Percentiles rank a stretch among this genome's conserved stretches.
Evolutionary conservation across 108 stramenopile species (phyloP).

Genomic region (Cyclostephanos invisitatus): DNA sequence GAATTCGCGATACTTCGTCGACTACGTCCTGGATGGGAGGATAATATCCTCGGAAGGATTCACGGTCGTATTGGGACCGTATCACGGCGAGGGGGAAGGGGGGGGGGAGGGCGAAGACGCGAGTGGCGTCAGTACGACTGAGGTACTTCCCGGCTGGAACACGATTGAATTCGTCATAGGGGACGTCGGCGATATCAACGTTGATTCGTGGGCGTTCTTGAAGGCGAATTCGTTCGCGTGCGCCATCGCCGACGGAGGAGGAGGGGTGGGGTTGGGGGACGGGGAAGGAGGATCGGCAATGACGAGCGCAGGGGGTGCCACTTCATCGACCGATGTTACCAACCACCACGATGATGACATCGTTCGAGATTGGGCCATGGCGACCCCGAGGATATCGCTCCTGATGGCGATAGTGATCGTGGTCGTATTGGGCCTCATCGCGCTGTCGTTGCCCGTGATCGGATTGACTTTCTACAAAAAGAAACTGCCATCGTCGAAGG

Average conservation of each 20-base stretch:
- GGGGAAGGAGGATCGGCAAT: background rate
- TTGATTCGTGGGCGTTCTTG: constrained; percentile 18
- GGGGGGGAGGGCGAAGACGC: background rate
- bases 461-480: background rate
- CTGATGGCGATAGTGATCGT: background rate
- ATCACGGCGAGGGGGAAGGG: background rate
- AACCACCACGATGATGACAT: no score
- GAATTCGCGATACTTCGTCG: background rate
- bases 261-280: background rate
- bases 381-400: background rate
- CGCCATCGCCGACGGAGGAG: background rate
- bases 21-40: background rate
- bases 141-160: constrained; percentile 2
- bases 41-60: background rate
- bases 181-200: constrained; percentile 1
- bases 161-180: constrained; percentile 8
- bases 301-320: background rate
- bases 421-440: background rate
- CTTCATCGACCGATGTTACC: background rate
- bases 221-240: constrained; percentile 10
- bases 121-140: background rate
- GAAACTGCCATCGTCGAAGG: background rate
- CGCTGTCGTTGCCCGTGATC: background rate
- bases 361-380: no score
- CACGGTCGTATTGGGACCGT: background rate